Base-by-base conservation (phyloP, 805 yeast genomes). In the Saccharomycopsis capsularis region DNA sequence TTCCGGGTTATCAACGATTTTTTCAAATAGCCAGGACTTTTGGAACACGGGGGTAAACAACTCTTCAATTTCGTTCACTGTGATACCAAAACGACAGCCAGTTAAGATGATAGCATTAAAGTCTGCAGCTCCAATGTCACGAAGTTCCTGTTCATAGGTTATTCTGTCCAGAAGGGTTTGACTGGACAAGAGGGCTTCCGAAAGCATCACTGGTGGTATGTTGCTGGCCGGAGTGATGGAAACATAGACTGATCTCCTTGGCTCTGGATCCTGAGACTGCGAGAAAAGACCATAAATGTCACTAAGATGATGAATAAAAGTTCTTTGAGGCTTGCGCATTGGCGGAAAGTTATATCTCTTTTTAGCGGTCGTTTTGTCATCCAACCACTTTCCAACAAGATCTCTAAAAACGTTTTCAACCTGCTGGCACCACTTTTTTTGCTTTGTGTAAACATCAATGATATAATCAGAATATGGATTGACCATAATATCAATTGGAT, bases 201-300 rank as follows among this genome's bases (percentile, higher is more conserved):
- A 63, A 57, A 83, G 63, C 1, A 73, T 67, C 39, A 71, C 56
- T 9, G 60, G 56, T 0, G 88, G 86, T 2, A 67, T 49, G 7
- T 53, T 57, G 0, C 69, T 60, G 1, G 48, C 54, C 11, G 56
- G 50, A 4, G 61, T 59, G 40, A 70, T 62, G 44, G 68, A 65
- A n/a, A 88, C 70, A 55, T 76, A 80, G 0, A 88, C 91, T 9
- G 83, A 76, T 52, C 95, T 64, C 46, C 77, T 70, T 0, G 96
- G 96, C 55, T 87, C 96, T 2, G 76, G 77, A 62, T 86, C 96
- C 53, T 85, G 93, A 1, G 90, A 76, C 57, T 85, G 89, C 0
- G 83, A 69, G 56, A 75, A 79, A 11, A 87, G 57, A 11, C 73
- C 68, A 60, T 69, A 87, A 0, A 78, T 64, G 23, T 70, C 76